Conservation (phyloP, 345 rosid species). For the Gossypium australe region DNA sequence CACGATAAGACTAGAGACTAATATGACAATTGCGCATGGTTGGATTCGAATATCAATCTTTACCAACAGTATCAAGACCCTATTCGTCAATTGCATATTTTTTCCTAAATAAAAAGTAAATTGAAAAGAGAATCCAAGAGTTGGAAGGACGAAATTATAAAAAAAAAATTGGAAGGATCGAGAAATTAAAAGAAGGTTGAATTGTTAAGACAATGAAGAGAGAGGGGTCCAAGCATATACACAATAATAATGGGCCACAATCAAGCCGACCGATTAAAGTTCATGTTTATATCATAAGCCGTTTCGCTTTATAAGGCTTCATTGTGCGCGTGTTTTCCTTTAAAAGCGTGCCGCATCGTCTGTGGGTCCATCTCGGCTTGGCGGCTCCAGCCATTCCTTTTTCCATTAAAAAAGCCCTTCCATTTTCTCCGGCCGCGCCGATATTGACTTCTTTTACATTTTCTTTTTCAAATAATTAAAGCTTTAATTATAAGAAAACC, state of each 20-base stretch:
- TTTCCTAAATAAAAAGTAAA: not conserved
- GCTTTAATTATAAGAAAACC: not conserved
- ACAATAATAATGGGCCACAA: constrained; percentile 11
- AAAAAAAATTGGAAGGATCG: not conserved
- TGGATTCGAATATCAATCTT: no score
- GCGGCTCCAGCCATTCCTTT: constrained; percentile 7
- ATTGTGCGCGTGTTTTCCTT: constrained; percentile 8
- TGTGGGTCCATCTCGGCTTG: constrained; percentile 13
- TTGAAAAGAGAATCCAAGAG: constrained; percentile 4
- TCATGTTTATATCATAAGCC: constrained; percentile 42
- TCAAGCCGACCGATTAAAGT: constrained; percentile 34
- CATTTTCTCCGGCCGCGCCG: not conserved
- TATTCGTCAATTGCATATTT: no score
- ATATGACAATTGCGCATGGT: no score
- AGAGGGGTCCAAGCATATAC: constrained; percentile 7
- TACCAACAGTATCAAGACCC: no score
- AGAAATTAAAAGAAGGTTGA: not conserved
- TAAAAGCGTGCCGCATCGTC: not conserved
- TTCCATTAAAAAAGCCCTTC: not conserved
- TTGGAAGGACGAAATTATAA: not conserved
- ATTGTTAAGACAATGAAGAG: constrained; percentile 1
- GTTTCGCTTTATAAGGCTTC: constrained; percentile 31
- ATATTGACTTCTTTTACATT: not conserved
- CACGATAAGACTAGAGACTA: rapidly evolving
- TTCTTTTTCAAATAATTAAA: not conserved